phyloP scores from a whole-genome alignment of 768 basidiomycete genomes.

The Epithele typhae region DNA sequence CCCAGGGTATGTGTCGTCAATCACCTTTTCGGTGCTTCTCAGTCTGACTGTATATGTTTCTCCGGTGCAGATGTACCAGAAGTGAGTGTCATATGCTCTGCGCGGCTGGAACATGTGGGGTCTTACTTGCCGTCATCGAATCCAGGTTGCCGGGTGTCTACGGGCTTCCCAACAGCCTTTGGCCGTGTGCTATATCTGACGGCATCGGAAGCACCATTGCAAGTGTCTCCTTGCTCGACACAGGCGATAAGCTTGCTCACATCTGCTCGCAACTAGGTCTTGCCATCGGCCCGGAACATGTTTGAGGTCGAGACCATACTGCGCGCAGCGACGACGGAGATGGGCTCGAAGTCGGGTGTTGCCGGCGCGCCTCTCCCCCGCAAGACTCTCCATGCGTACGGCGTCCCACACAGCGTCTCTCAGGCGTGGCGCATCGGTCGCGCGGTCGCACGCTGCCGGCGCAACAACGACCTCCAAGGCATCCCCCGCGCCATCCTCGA shows the following conservation, averaged over 20 bases:
- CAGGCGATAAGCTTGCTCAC: no score
- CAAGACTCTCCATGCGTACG: neutral
- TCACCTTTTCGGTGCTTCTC: neutral
- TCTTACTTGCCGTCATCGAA: conserved; percentile 16
- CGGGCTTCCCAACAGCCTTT: conserved; percentile 24
- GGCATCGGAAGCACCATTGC: conserved; percentile 34
- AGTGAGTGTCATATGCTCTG: no score
- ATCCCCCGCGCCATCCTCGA: conserved; percentile 28
- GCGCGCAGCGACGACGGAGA: conserved; percentile 25
- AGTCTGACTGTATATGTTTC: neutral
- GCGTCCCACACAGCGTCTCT: conserved; percentile 25
- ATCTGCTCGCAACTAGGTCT: conserved; percentile 11
- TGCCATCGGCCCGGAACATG: conserved; percentile 18
- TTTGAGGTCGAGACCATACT: conserved; percentile 23
- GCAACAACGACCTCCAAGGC: conserved; percentile 37
- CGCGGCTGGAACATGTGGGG: no score
- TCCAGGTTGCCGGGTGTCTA: conserved; percentile 26
- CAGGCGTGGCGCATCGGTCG: conserved; percentile 62
- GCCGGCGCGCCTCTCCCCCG: conserved; percentile 17
- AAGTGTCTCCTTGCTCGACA: neutral
- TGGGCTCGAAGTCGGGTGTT: conserved; percentile 27
- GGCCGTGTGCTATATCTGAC: conserved; percentile 32
- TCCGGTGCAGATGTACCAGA: conserved; percentile 24
- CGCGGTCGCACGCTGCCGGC: conserved; percentile 48
- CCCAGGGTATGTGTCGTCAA: conserved; percentile 18